A percentile compares a stretch with the other conserved stretches of the same genome.
Conservation (phyloP, 129 eudicot genomes). For the Chrysanthemum seticuspe region DNA sequence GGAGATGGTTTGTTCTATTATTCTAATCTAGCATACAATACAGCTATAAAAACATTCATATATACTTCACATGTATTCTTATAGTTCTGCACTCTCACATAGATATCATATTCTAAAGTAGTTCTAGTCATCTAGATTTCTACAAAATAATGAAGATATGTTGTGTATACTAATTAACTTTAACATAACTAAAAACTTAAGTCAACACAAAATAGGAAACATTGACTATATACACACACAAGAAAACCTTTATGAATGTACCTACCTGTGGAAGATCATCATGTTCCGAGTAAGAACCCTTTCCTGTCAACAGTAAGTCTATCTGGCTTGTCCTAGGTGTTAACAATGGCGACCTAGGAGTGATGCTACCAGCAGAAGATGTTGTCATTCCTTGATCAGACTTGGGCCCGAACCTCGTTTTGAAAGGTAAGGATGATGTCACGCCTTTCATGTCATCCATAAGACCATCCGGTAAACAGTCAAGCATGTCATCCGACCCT, state of each 20-base stretch:
- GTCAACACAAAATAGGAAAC: background rate
- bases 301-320: slow-evolving; percentile 79
- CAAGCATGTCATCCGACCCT: slow-evolving; percentile 98
- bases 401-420: slow-evolving; percentile 91
- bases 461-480: slow-evolving; percentile 77
- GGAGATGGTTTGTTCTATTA: too few species aligned
- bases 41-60: slow-evolving; percentile 3
- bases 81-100: background rate
- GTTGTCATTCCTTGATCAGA: slow-evolving; percentile 96
- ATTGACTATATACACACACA: background rate
- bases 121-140: background rate
- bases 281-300: slow-evolving; percentile 79
- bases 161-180: background rate
- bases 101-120: background rate
- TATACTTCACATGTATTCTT: background rate
- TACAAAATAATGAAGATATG: slow-evolving; percentile 5
- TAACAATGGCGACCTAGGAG: slow-evolving; percentile 91
- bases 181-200: background rate
- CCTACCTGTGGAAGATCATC: slow-evolving; percentile 91
- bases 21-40: background rate
- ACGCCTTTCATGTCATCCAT: slow-evolving; percentile 78
- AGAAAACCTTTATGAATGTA: background rate
- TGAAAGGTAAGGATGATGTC: slow-evolving; percentile 68
- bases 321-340: slow-evolving; percentile 78
- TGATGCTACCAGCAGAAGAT: slow-evolving; percentile 95